Evolutionary conservation across 306 rosid species (phyloP), one percentile per base, ranked within the genome.

Genomic region (Cicer cuneatum): DNA sequence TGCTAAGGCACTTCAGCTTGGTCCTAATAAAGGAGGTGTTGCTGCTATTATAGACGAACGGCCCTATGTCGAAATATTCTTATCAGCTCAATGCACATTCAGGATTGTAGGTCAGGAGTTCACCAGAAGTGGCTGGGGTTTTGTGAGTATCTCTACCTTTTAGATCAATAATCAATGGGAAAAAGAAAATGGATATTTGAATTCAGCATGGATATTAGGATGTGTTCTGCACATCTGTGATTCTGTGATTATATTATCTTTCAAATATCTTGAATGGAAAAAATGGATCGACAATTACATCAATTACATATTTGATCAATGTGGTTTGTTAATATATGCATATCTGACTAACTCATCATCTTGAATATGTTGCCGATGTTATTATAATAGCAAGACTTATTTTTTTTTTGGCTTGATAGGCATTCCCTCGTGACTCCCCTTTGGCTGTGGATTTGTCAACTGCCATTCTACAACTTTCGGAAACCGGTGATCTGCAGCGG

Each of bases 71-170:
- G 96, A 91, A 59, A 83, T 80, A 66, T 94, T 94, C 85, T 88
- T 94, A 70, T 92, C 97, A 61, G 78, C 86, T 5, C 92, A 94
- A 64, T 92, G 99, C 86, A 86, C 83, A 49, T 94, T 83, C 89
- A 87, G 93, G 83, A 64, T 89, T 62, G 89, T 92, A 12, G 99
- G 99, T 56, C 97, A 81, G 78, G 99, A 94, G 87, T 94, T 94
- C 85, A 92, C 97, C 53, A 92, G 95, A 84, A 92, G 93, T 49
- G 96, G 99, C 75, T 94, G 99, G 99, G 99, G 99, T 37, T 94
- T 94, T 84, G 97, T 93, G 78, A 91, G 98, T 85, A 74, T 83
- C 74, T 66, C 35, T 59, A 66, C 46, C 24, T 68, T 69, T 75
- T 40, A 42, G 54, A 77, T 61, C 45, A 33, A 33, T 69, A 29